phyloP scores from a whole-genome alignment of 176 grass and related monocot genomes.

The Aegilops umbellulata region DNA sequence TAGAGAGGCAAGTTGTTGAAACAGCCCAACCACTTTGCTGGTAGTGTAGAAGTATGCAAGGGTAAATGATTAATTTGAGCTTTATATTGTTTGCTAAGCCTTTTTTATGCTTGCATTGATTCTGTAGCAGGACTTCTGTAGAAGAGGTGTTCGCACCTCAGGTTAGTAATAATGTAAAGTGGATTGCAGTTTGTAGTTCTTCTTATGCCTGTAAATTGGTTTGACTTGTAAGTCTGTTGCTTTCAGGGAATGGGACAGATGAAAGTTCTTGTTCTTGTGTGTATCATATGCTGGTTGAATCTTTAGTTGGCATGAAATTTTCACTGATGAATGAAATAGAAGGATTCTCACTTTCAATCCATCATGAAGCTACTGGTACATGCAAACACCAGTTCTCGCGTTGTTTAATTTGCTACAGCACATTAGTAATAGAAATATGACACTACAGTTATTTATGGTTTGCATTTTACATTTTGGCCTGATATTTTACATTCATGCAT shows the following conservation, averaged over 20 bases:
- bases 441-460: not conserved
- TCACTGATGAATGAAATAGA: slow-evolving; percentile 53
- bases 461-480: not conserved
- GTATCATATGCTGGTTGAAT: slow-evolving; percentile 49
- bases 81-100: slow-evolving; percentile 23
- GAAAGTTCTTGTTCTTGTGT: slow-evolving; percentile 29
- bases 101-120: slow-evolving; percentile 36
- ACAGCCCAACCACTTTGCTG: not conserved
- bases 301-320: slow-evolving; percentile 65
- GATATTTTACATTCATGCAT: not conserved
- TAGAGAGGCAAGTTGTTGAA: slow-evolving; percentile 28
- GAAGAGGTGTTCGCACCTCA: slow-evolving; percentile 23
- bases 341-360: slow-evolving; percentile 42
- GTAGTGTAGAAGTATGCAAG: too few species aligned
- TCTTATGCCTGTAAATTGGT: slow-evolving; percentile 21
- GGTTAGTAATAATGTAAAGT: slow-evolving; percentile 45
- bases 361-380: slow-evolving; percentile 78
- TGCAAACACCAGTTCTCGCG: slow-evolving; percentile 11
- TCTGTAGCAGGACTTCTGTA: slow-evolving; percentile 48
- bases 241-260: slow-evolving; percentile 45
- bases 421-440: not conserved
- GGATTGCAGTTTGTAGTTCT: not conserved
- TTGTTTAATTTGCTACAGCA: slow-evolving; percentile 17
- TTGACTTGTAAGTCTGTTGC: slow-evolving; percentile 8
- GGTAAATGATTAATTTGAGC: not conserved